Conservation (phyloP, 352 stramenopile genomes). For the Thraustotheca clavata region DNA sequence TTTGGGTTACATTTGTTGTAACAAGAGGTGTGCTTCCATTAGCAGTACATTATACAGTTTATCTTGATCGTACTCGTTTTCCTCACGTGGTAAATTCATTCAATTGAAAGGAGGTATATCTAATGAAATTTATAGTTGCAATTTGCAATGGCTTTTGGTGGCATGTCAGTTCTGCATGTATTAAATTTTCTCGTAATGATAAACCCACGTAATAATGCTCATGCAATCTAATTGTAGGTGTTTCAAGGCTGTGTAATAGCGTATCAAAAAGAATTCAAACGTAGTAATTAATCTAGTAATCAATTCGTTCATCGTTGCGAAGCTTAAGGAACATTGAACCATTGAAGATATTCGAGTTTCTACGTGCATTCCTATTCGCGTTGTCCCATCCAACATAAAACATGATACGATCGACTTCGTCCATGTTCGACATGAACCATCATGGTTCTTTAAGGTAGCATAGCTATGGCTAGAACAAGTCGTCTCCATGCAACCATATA, state of each 20-base stretch:
- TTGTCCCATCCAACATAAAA: too few species aligned
- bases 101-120: background rate
- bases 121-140: background rate
- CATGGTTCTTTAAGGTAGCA: too few species aligned
- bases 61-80: conserved; percentile 3
- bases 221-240: background rate
- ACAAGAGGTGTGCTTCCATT: conserved; percentile 1
- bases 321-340: too few species aligned
- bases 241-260: conserved; percentile 11
- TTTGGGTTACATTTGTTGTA: conserved; percentile 11
- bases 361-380: too few species aligned
- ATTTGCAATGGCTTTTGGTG: conserved; percentile 8
- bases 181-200: background rate
- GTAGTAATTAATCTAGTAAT: too few species aligned
- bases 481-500: too few species aligned
- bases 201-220: background rate
- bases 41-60: conserved; percentile 8
- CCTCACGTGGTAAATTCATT: background rate
- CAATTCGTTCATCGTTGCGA: background rate
- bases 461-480: too few species aligned
- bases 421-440: too few species aligned
- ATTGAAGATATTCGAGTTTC: too few species aligned
- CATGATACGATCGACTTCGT: too few species aligned
- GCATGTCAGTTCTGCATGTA: conserved; percentile 3
- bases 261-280: conserved; percentile 12